Evolutionary conservation across 192 early-diverging fungal genomes (phyloP), one percentile per base, ranked within the genome.

Genomic region (Backusella westeae): DNA sequence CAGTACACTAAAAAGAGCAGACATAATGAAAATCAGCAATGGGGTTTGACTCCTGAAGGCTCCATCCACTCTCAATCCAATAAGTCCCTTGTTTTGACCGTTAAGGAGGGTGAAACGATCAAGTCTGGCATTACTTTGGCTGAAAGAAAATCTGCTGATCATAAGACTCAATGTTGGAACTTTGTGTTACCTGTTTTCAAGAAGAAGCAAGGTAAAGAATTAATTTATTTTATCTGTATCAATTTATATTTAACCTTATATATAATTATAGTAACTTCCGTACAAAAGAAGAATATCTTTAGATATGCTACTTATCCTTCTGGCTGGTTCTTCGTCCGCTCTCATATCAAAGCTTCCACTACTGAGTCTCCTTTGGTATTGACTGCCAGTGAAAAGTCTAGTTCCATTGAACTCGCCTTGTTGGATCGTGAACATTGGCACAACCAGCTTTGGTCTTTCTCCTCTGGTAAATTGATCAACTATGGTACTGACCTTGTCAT

Each of bases 171-270:
- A 53, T 72, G 72, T 29, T 81, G 80, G 80, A 73, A 77, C 32
- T 81, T 81, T 46, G 72, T 81, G 19, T 63, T 81, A 26, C 80
- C 80, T 69, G 80, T 81, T n/a, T 81, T 81, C 49, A 77, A 77
- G 41, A 81, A 81, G 71, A 81, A 81, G 44, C 41, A 52, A 69
- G 39, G 78, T 73, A 79, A 66, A 67, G 6, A 29, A 36, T 44
- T 34, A 26, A 41, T 44, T 21, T 39, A 39, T 32, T 39, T 15
- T 29, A 59, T 39, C 21, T 66, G 14, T 1, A 14, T 39, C 29
- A 67, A 44, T 63, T 38, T 21, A 39, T 10, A 72, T 53, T 23
- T 72, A 34, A 34, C 44, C 42, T 34, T 72, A 73, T 56, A 21
- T 63, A 14, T 56, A 65, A 35, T 19, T 46, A 41, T 36, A 69